These are phyloP conservation scores for Alternaria incomplexa DNA, from an alignment of 2,329 filamentous ascomycete species.

Conservation along the genomic window DNA sequence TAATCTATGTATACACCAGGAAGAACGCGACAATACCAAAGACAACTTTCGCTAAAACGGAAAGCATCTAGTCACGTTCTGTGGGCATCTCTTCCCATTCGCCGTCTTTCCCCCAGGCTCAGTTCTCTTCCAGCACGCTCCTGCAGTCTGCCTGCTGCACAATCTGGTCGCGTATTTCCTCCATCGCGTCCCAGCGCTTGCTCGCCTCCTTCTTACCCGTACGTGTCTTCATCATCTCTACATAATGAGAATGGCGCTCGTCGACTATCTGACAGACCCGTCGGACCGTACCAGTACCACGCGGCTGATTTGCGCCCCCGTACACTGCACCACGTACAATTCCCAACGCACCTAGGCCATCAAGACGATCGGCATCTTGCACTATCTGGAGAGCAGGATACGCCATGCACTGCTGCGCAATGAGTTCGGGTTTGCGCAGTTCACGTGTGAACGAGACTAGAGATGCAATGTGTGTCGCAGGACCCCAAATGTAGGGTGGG, in stretches of 20 bases:
- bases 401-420: conserved; percentile 57
- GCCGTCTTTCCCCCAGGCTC: neutral
- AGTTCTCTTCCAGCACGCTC: conserved; percentile 2
- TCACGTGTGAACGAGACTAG: conserved; percentile 81
- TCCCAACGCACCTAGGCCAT: conserved; percentile 77
- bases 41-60: neutral
- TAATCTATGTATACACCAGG: neutral
- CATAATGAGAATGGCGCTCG: conserved; percentile 11
- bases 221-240: conserved; percentile 28
- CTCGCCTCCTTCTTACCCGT: conserved; percentile 20
- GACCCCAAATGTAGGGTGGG: conserved; percentile 61
- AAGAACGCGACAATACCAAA: neutral
- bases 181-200: conserved; percentile 19
- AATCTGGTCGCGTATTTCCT: conserved; percentile 3
- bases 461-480: conserved; percentile 72
- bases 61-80: neutral
- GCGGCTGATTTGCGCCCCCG: conserved; percentile 44
- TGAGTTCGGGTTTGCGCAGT: conserved; percentile 65
- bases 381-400: conserved; percentile 77
- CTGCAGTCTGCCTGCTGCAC: conserved; percentile 17
- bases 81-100: neutral
- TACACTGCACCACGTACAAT: neutral
- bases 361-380: conserved; percentile 87
- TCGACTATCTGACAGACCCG: conserved; percentile 14
- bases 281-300: conserved; percentile 48